These are phyloP conservation scores for Penicillium canariense DNA, from an alignment of 495 filamentous ascomycete genomes.

Conservation along the genomic window DNA sequence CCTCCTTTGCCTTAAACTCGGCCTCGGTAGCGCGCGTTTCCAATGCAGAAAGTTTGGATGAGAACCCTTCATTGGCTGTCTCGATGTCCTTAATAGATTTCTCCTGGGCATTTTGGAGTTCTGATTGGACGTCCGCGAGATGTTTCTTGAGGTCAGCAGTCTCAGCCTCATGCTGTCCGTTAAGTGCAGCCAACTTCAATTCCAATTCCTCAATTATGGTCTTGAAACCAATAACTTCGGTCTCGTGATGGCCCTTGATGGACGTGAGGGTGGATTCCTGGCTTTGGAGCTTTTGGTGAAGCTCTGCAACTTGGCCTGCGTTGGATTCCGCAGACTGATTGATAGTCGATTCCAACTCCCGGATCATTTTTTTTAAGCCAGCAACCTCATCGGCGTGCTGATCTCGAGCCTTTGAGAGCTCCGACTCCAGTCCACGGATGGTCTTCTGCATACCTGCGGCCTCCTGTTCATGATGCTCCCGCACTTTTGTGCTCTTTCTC, in stretches of 20 bases:
- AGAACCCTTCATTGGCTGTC: conserved; percentile 54
- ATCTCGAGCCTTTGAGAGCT: conserved; percentile 55
- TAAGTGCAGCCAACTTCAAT: conserved; percentile 55
- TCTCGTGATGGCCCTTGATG: conserved; percentile 52
- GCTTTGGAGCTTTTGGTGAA: conserved; percentile 52
- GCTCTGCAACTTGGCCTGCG: conserved; percentile 52
- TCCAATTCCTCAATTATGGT: conserved; percentile 54
- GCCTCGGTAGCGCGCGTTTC: conserved; percentile 47
- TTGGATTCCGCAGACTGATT: conserved; percentile 50
- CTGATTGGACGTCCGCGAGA: conserved; percentile 52
- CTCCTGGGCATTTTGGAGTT: conserved; percentile 56
- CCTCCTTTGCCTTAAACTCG: conserved; percentile 35
- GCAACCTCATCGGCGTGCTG: conserved; percentile 56
- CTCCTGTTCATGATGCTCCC: conserved; percentile 58
- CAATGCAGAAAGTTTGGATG: conserved; percentile 47
- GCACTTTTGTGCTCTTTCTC: conserved; percentile 41
- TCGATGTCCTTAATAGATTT: conserved; percentile 55
- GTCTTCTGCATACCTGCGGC: conserved; percentile 60
- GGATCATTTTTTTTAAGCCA: conserved; percentile 54
- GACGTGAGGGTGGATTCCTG: conserved; percentile 58
- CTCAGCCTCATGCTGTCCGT: conserved; percentile 58
- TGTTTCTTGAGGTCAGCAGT: conserved; percentile 56
- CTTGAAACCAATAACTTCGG: conserved; percentile 57
- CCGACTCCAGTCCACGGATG: conserved; percentile 55
- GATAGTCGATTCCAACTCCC: conserved; percentile 53